phyloP scores from a whole-genome alignment of 192 early-diverging fungal species.

The Hyaloraphidium curvatum region DNA sequence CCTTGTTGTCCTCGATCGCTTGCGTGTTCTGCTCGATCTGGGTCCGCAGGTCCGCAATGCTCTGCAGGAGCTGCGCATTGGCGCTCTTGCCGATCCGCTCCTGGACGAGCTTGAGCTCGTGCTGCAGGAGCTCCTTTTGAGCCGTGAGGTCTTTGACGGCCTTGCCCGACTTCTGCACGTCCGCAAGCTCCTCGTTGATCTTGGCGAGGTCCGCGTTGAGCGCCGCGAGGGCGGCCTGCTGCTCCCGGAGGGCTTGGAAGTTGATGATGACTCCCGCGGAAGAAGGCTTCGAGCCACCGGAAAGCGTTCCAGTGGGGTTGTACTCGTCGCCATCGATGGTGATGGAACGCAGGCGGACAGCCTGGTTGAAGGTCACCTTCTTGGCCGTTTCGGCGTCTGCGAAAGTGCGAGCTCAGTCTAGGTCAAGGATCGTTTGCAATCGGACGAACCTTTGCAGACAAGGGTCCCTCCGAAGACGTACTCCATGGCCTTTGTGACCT shows the following conservation, averaged over 20 bases:
- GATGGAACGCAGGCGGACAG: conserved; percentile 71
- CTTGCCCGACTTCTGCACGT: conserved; percentile 27
- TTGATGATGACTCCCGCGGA: conserved; percentile 52
- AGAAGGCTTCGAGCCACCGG: conserved; percentile 68
- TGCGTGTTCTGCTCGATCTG: conserved; percentile 26
- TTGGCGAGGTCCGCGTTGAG: conserved; percentile 26
- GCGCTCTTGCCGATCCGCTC: conserved; percentile 57
- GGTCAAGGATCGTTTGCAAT: not conserved
- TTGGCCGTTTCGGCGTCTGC: conserved; percentile 64
- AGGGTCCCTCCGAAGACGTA: conserved; percentile 89
- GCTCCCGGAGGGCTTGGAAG: conserved; percentile 49
- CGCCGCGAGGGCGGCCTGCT: conserved; percentile 26
- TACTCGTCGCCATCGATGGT: conserved; percentile 93
- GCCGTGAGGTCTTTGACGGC: conserved; percentile 39
- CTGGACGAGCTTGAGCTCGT: conserved; percentile 58
- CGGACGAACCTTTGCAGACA: conserved; percentile 43
- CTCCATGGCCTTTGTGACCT: conserved; percentile 65
- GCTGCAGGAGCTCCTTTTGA: conserved; percentile 48
- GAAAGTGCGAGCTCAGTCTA: not conserved
- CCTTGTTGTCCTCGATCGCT: conserved; percentile 18
- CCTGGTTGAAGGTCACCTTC: conserved; percentile 69
- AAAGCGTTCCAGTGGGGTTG: conserved; percentile 81
- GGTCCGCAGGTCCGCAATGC: conserved; percentile 32
- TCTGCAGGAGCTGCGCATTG: conserved; percentile 36
- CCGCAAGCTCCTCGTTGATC: conserved; percentile 31